Evolutionary conservation across 306 rosid genomes (phyloP), one percentile per base, ranked within the genome.

Genomic region (Mucuna pruriens): DNA sequence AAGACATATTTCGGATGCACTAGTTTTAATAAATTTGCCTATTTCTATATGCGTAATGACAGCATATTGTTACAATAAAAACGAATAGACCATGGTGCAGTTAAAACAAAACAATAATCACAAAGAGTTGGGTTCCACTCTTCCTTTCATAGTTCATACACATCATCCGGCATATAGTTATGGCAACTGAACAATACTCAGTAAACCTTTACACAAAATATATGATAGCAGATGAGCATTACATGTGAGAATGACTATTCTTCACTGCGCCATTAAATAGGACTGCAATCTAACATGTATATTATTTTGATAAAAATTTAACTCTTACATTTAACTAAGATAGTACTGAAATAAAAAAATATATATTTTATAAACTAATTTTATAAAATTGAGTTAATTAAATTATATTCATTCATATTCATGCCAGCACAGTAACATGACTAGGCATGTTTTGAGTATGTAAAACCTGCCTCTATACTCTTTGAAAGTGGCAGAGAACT

Each of bases 401-500:
- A n/a, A n/a, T n/a, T n/a, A n/a, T n/a, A n/a, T n/a, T n/a, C 48
- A 85, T 45, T 36, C 82, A 75, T 82, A 61, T 74, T 86, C 65
- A 60, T 82, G 84, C 84, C 82, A 82, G 84, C 86, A 86, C 8
- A 86, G 67, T 54, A 86, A 62, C 61, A 86, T 74, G 65, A 42
- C 58, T 7, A 79, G 1, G 79, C 86, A 86, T 74, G 52, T 86
- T 70, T 86, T 75, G 17, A 82, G 44, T 3, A 86, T 82, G 76
- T 82, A 86, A 55, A 86, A 86, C 75, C 89, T 79, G 58, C 89
- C 86, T 80, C 62, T 82, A 17, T 44, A 82, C 76, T 85, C 86
- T 60, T 23, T 82, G 4, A 65, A 57, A 1, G 55, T 26, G 19
- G 29, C 1, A 1, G 60, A 72, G 45, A 68, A 61, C 62, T 76